Conservation (phyloP, 1,284 basidiomycete genomes). For the Trichosporon faecale region DNA sequence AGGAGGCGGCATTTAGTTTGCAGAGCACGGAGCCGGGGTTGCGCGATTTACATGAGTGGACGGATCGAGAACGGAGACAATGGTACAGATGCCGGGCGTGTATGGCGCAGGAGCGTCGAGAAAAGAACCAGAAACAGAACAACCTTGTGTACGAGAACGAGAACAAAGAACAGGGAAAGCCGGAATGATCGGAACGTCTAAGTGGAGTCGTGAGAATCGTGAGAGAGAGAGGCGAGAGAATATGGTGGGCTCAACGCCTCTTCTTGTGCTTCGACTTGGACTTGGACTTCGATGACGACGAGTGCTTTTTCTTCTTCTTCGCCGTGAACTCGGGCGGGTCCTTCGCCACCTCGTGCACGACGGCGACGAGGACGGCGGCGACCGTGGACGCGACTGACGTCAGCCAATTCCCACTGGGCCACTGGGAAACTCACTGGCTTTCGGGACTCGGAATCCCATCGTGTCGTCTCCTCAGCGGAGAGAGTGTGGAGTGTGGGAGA, state of each 20-base stretch:
- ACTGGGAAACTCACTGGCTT: neutral
- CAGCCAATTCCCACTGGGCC: neutral
- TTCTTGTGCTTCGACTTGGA: neutral
- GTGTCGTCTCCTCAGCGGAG: neutral
- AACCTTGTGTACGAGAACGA: neutral
- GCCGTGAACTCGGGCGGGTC: neutral
- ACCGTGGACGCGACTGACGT: constrained; percentile 1
- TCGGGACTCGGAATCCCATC: neutral
- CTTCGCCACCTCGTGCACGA: neutral
- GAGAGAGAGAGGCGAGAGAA: neutral
- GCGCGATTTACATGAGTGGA: neutral
- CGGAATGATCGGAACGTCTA: neutral
- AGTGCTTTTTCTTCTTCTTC: constrained; percentile 6
- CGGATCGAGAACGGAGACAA: neutral
- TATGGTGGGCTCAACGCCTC: neutral
- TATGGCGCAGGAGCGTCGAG: neutral
- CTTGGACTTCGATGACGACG: neutral
- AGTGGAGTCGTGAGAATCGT: neutral
- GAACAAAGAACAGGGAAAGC: neutral
- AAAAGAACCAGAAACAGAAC: neutral
- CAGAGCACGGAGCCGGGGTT: neutral
- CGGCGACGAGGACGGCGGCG: constrained; percentile 2
- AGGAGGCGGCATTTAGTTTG: neutral
- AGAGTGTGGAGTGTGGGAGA: neutral
- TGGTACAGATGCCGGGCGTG: neutral